Evolutionary conservation across 352 stramenopile species (phyloP).

Genomic region (Globisporangium echinulatum): DNA sequence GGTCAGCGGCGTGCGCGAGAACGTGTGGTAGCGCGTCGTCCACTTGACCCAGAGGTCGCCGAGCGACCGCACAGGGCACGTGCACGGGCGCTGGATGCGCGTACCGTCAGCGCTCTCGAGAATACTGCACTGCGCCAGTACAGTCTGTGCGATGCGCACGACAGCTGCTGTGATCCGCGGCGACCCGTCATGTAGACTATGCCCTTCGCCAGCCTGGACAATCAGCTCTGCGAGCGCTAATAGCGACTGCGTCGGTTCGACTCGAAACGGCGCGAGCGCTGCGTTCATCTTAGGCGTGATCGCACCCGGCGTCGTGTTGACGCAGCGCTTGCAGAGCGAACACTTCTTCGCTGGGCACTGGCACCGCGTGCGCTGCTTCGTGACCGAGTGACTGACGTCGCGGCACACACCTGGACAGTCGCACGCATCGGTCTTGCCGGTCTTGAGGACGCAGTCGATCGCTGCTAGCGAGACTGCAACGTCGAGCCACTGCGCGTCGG

Average conservation of each 20-base stretch:
- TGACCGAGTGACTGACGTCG: conserved; percentile 50
- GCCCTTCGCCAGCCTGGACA: conserved; percentile 42
- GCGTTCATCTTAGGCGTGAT: conserved; percentile 65
- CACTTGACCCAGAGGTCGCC: conserved; percentile 79
- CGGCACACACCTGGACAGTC: conserved; percentile 68
- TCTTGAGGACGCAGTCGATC: conserved; percentile 76
- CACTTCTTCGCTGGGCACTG: conserved; percentile 79
- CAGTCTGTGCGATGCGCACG: conserved; percentile 53
- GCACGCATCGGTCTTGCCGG: conserved; percentile 55
- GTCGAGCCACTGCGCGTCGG: conserved; percentile 64
- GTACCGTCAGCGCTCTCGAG: conserved; percentile 46
- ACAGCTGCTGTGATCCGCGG: conserved; percentile 49
- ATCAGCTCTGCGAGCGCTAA: conserved; percentile 47
- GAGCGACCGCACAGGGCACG: conserved; percentile 66
- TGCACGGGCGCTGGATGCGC: conserved; percentile 62
- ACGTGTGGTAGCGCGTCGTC: conserved; percentile 74
- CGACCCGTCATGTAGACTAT: conserved; percentile 20
- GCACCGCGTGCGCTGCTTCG: conserved; percentile 66
- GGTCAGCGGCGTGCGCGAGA: conserved; percentile 49
- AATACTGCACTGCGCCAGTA: conserved; percentile 68
- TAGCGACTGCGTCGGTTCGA: conserved; percentile 22
- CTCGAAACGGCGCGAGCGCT: conserved; percentile 44
- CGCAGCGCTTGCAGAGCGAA: conserved; percentile 64
- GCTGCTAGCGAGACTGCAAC: conserved; percentile 68
- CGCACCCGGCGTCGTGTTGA: conserved; percentile 42